A percentile compares a stretch with the other conserved stretches of the same genome.
phyloP scores from a whole-genome alignment of 306 rosid species.

The Ammopiptanthus mongolicus region DNA sequence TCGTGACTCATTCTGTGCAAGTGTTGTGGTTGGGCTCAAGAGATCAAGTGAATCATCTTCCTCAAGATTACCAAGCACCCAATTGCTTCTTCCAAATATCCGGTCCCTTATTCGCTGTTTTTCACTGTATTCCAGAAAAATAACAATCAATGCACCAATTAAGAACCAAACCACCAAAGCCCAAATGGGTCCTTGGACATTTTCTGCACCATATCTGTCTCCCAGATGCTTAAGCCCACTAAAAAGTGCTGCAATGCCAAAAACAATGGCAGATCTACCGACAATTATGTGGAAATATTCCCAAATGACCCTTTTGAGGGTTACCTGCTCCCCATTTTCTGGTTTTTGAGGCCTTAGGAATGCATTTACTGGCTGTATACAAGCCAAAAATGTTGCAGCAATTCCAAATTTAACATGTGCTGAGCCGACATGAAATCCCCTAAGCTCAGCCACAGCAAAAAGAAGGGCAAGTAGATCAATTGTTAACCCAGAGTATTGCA shows the following conservation, averaged over 20 bases:
- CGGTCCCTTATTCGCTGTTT: constrained; percentile 32
- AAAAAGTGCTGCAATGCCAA: constrained; percentile 51
- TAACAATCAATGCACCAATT: constrained; percentile 30
- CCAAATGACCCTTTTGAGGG: constrained; percentile 50
- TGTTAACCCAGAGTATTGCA: constrained; percentile 67
- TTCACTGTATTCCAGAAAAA: constrained; percentile 48
- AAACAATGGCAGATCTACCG: constrained; percentile 51
- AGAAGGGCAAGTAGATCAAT: constrained; percentile 57
- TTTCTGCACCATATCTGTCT: constrained; percentile 48
- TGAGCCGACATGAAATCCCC: constrained; percentile 53
- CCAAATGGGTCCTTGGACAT: constrained; percentile 50
- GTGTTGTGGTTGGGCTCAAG: constrained; percentile 34
- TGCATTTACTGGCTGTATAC: constrained; percentile 58
- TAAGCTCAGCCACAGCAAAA: constrained; percentile 68
- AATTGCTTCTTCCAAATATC: constrained; percentile 49
- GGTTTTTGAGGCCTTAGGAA: constrained; percentile 44
- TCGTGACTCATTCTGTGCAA: constrained; percentile 34
- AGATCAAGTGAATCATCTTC: constrained; percentile 61
- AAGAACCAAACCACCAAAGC: constrained; percentile 57
- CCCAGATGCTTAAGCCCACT: constrained; percentile 72
- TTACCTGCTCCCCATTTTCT: constrained; percentile 34
- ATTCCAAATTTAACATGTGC: constrained; percentile 58
- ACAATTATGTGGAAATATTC: constrained; percentile 52
- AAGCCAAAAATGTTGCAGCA: constrained; percentile 47
- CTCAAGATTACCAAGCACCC: constrained; percentile 64